Evolutionary conservation across 202 grass and related monocot genomes (phyloP).

Genomic region (Musa balbisiana): DNA sequence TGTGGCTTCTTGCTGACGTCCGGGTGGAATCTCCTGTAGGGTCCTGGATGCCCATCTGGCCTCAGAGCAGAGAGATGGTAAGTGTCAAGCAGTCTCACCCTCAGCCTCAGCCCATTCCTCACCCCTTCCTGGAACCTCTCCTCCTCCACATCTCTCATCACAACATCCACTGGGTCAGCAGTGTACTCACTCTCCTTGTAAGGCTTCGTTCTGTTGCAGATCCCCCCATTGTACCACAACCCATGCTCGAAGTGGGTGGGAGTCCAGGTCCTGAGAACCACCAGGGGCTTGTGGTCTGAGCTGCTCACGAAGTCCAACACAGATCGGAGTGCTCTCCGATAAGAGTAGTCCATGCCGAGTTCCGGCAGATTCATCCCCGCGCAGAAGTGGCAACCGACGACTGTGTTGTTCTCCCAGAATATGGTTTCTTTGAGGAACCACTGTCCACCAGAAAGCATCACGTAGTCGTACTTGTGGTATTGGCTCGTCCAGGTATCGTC

Average conservation of each 20-base stretch:
- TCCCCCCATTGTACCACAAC: neutral
- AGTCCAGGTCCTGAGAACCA: constrained; percentile 2
- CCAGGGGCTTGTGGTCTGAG: neutral
- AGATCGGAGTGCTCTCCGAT: neutral
- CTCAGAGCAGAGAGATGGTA: constrained; percentile 4
- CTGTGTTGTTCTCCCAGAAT: constrained; percentile 14
- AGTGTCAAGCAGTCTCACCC: constrained; percentile 9
- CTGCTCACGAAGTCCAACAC: neutral
- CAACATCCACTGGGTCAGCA: neutral
- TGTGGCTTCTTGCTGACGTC: neutral
- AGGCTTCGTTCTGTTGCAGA: constrained; percentile 12
- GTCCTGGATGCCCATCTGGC: constrained; percentile 7
- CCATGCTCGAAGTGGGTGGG: constrained; percentile 11
- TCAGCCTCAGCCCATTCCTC: no score
- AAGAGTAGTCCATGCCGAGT: constrained; percentile 8
- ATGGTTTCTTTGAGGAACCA: constrained; percentile 13
- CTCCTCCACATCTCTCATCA: no score
- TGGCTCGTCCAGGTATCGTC: constrained; percentile 10
- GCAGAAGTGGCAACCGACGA: constrained; percentile 11
- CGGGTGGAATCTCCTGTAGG: neutral
- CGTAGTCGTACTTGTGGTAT: neutral
- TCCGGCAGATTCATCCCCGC: neutral
- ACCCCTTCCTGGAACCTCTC: no score
- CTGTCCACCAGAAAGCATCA: constrained; percentile 1
- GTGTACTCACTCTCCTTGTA: constrained; percentile 9